Base-by-base conservation (phyloP, 371 early-diverging fungal species). In the Rhizopus sp. region DNA sequence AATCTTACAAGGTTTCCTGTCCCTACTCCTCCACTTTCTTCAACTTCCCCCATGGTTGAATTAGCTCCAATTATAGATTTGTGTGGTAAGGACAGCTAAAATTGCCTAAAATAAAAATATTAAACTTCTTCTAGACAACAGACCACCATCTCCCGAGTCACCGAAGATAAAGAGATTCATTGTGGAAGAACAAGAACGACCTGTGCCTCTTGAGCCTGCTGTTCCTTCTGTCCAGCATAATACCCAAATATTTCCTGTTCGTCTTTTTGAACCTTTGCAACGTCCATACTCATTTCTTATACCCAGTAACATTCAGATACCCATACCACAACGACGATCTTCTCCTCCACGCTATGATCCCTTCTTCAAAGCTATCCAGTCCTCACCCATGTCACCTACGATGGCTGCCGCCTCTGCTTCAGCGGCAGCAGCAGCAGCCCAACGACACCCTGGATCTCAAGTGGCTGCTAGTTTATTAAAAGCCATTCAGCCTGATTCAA, bases 401-500 rank as follows among this genome's bases (percentile, higher is more conserved):
- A 68, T 68, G 68, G 63, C 68, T 23, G 63, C 68, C 41, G 68
- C 68, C 8, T 63, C 63, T 50, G 68, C 68, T 39, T 60, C 68
- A 38, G 68, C 68, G 10, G 63, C 68, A 16, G 57, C 54, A 49
- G 48, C 60, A 51, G 61, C 62, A 50, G 62, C 53, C 31, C 62
- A 71, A 42, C 57, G 57, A 58, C 65, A 67, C 29, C 68, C 74
- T 15, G 69, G 72, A 10, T 64, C 67, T 42, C 62, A 66, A 15
- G 59, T 71, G 9, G 71, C 72, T 16, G 71, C 68, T 42, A 55
- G 64, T 13, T 47, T 74, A 30, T 49, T 74, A 7, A 66, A 70
- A 23, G 57, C 67, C 33, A 48, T 53, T 41, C 53, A 53, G 7
- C 15, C 31, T 29, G 10, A 12, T 31, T 5, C 29, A 7, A 48